A percentile compares a stretch with the other conserved stretches of the same genome.
Evolutionary conservation across 345 rosid genomes (phyloP).

Genomic region (Pistacia vera): DNA sequence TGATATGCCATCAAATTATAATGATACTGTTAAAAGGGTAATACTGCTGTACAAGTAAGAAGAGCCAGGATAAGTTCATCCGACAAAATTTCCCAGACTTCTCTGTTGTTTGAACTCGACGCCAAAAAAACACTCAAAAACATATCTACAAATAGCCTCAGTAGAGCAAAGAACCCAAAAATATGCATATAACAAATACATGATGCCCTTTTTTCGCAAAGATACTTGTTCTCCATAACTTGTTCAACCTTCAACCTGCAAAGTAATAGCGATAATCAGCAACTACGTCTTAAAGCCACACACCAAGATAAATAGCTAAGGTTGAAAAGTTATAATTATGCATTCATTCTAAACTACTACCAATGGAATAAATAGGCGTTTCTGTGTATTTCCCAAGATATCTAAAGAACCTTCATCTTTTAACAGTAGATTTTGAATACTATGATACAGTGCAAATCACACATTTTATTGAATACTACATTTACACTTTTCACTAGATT

Average conservation of each 20-base stretch:
- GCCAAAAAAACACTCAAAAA: constrained; percentile 31
- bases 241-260: constrained; percentile 61
- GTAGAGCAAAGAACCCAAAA: constrained; percentile 57
- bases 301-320: neutral
- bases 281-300: neutral
- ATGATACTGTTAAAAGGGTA: constrained; percentile 47
- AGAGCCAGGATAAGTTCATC: constrained; percentile 54
- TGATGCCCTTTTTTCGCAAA: constrained; percentile 80
- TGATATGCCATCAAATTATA: constrained; percentile 27
- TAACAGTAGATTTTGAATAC: too few species aligned
- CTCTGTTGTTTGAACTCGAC: constrained; percentile 32
- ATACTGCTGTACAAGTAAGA: constrained; percentile 46
- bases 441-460: neutral
- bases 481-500: neutral
- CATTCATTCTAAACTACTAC: too few species aligned
- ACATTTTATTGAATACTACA: neutral
- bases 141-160: constrained; percentile 50
- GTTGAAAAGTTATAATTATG: too few species aligned
- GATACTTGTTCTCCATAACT: constrained; percentile 49
- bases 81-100: constrained; percentile 63
- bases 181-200: constrained; percentile 62
- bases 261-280: constrained; percentile 13
- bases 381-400: too few species aligned
- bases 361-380: too few species aligned
- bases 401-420: too few species aligned